Evolutionary conservation across 164 flowering plant genomes (phyloP).

Genomic region (Santalum album): DNA sequence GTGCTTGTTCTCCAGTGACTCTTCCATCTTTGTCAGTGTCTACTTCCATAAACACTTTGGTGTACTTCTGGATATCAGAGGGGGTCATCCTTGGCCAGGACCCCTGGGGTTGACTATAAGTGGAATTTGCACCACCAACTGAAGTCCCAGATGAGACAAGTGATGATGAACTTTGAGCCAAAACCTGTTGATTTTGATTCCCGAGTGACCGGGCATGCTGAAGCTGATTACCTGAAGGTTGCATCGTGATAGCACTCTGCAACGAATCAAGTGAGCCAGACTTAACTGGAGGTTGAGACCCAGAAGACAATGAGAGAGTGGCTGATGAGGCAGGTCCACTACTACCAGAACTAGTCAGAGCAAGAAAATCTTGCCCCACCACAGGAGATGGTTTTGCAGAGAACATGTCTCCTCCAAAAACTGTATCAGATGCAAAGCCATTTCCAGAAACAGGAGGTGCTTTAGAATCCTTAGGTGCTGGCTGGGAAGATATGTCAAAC

Average conservation of each 20-base stretch:
- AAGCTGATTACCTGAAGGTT: conserved; percentile 32
- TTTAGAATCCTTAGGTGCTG: conserved; percentile 40
- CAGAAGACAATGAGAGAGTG: conserved; percentile 30
- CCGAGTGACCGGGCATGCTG: conserved; percentile 27
- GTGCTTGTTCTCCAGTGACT: conserved; percentile 89
- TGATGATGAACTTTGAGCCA: conserved; percentile 30
- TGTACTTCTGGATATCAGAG: conserved; percentile 76
- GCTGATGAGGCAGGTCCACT: conserved; percentile 38
- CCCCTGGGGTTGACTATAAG: conserved; percentile 39
- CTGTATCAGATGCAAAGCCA: conserved; percentile 48
- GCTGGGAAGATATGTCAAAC: conserved; percentile 24
- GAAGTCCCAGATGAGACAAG: conserved; percentile 32
- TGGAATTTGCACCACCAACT: conserved; percentile 30
- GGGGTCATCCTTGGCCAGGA: conserved; percentile 92
- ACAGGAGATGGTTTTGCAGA: conserved; percentile 34
- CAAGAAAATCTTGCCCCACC: conserved; percentile 31
- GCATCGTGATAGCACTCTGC: conserved; percentile 41
- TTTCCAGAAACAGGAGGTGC: conserved; percentile 46
- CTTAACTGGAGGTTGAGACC: conserved; percentile 40
- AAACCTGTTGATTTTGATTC: conserved; percentile 34
- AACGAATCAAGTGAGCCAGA: conserved; percentile 46
- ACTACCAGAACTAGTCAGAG: conserved; percentile 25
- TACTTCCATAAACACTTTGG: conserved; percentile 79
- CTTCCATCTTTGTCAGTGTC: conserved; percentile 92
- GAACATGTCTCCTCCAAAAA: conserved; percentile 62